These are phyloP conservation scores for Chloris gayana DNA, from an alignment of 176 grass and related monocot genomes.

Conservation along the genomic window DNA sequence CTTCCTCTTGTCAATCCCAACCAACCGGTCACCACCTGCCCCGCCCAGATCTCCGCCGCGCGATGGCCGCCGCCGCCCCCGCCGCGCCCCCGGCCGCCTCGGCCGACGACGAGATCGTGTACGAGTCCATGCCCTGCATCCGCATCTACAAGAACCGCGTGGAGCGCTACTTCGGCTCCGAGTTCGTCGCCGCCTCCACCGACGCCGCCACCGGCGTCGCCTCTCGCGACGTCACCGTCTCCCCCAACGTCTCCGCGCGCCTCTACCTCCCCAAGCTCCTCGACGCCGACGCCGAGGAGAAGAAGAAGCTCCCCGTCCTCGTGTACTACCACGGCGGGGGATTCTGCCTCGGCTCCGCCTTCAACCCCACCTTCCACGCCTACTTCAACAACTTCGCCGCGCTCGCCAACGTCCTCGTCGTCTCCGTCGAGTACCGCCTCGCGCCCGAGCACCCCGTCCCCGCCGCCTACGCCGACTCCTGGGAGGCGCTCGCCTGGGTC, in stretches of 20 bases:
- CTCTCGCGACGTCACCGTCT: conserved; percentile 57
- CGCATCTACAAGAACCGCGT: conserved; percentile 60
- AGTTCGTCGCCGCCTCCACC: conserved; percentile 50
- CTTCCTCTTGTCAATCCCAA: background rate
- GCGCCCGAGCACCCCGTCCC: conserved; percentile 80
- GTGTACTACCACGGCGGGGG: conserved; percentile 72
- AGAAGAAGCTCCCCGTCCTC: conserved; percentile 53
- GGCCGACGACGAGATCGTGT: conserved; percentile 57
- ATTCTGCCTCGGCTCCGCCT: conserved; percentile 71
- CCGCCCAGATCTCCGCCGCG: conserved; percentile 40
- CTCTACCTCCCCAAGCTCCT: conserved; percentile 51
- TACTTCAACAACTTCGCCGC: conserved; percentile 55
- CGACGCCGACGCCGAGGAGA: background rate
- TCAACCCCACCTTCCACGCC: conserved; percentile 63
- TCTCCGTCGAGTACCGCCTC: conserved; percentile 84
- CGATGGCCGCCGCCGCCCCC: conserved; percentile 42
- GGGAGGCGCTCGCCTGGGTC: conserved; percentile 71
- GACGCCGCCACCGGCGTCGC: conserved; percentile 53
- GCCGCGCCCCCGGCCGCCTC: conserved; percentile 19
- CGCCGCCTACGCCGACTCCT: conserved; percentile 50
- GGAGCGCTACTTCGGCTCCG: conserved; percentile 59
- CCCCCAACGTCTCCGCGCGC: conserved; percentile 54
- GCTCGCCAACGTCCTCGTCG: conserved; percentile 45
- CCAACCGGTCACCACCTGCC: background rate
- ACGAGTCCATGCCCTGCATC: conserved; percentile 57